A percentile compares a stretch with the other conserved stretches of the same genome.
Evolutionary conservation across 163 green algal species (phyloP).

Genomic region (Chlorella variabilis): DNA sequence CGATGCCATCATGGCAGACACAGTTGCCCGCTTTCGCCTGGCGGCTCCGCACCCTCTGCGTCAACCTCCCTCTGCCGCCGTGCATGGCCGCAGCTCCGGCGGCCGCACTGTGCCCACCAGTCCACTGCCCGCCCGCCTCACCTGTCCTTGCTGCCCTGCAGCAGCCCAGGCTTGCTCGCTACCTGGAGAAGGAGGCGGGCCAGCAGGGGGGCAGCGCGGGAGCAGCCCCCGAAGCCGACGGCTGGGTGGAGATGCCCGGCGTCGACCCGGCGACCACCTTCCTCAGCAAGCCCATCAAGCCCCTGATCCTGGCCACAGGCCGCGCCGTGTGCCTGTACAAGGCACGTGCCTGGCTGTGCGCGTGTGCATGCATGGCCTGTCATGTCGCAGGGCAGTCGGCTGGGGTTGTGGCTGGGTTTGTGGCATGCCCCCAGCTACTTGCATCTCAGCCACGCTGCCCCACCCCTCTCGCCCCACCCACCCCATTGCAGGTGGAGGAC

Average conservation of each 20-base stretch:
- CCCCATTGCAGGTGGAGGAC: slow-evolving; percentile 44
- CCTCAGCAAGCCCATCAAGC: slow-evolving; percentile 45
- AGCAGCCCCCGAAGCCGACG: neutral
- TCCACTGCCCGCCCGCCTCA: too few species aligned
- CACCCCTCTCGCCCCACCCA: too few species aligned
- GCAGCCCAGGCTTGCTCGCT: slow-evolving; percentile 26
- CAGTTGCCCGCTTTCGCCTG: too few species aligned
- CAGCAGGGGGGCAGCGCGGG: neutral
- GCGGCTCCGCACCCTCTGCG: too few species aligned
- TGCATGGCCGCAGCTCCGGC: too few species aligned
- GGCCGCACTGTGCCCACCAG: too few species aligned
- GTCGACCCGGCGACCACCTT: slow-evolving; percentile 24
- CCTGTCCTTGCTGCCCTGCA: neutral
- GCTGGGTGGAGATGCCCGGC: slow-evolving; percentile 25
- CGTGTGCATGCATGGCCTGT: neutral
- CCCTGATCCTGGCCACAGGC: slow-evolving; percentile 52
- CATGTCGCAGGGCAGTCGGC: too few species aligned
- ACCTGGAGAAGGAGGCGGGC: slow-evolving; percentile 9
- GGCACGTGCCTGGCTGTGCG: neutral
- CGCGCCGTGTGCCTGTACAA: slow-evolving; percentile 56
- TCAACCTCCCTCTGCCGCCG: too few species aligned
- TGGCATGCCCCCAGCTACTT: too few species aligned
- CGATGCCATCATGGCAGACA: too few species aligned
- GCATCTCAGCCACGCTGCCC: too few species aligned
- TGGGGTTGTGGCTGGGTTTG: too few species aligned